Conservation (phyloP, 371 early-diverging fungal genomes). For the Mortierella sp. region DNA sequence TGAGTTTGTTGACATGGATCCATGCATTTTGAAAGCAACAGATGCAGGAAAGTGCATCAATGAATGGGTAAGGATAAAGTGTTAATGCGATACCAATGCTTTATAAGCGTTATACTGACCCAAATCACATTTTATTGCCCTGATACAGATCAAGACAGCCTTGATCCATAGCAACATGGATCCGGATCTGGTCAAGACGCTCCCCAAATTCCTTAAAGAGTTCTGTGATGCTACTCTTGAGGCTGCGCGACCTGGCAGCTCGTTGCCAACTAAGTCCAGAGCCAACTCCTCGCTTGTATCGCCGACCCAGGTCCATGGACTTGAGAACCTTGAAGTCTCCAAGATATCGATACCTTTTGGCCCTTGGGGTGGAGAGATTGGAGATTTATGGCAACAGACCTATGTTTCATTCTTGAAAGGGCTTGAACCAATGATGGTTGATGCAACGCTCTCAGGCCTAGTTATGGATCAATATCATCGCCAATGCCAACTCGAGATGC, state of each 20-base stretch:
- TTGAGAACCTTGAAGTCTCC: conserved; percentile 24
- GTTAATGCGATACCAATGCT: neutral
- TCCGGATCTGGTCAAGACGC: conserved; percentile 39
- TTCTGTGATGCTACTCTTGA: conserved; percentile 33
- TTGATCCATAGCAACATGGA: conserved; percentile 54
- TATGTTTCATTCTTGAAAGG: conserved; percentile 35
- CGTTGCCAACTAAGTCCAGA: neutral
- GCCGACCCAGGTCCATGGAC: conserved; percentile 30
- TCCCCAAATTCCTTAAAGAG: conserved; percentile 40
- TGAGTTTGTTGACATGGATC: conserved; percentile 61
- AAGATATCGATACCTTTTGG: conserved; percentile 49
- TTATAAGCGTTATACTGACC: neutral
- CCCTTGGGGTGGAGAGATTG: conserved; percentile 46
- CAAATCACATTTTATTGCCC: neutral
- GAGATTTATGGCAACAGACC: conserved; percentile 53
- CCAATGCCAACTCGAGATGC: conserved; percentile 40
- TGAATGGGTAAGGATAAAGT: conserved; percentile 44
- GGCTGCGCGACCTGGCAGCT: neutral
- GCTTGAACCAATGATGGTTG: conserved; percentile 50
- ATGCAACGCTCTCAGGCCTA: conserved; percentile 43
- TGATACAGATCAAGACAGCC: conserved; percentile 47
- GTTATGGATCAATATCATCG: conserved; percentile 52
- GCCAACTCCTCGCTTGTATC: neutral
- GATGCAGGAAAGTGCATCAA: conserved; percentile 48
- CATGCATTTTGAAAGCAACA: conserved; percentile 40